Conservation (phyloP, 192 early-diverging fungal species). For the Linnemannia hyalina region DNA sequence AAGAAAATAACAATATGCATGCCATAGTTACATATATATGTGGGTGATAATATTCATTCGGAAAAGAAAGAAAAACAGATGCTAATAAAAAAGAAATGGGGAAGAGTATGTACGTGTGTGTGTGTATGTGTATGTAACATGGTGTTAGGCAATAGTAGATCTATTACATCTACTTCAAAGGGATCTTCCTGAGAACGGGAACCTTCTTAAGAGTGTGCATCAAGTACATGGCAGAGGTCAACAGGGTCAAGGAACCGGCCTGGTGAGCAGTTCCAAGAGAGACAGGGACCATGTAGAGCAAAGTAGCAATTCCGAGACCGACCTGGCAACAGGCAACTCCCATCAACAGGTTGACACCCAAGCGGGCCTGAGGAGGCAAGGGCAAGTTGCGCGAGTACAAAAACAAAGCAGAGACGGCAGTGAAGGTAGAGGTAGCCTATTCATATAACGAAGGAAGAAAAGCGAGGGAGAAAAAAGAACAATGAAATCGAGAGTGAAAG, state of each 20-base stretch:
- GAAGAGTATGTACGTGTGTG: not conserved
- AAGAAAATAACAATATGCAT: not conserved
- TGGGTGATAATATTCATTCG: not conserved
- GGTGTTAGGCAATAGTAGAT: not conserved
- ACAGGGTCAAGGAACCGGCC: conserved; percentile 88
- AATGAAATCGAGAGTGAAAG: not conserved
- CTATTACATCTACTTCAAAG: conserved; percentile 15
- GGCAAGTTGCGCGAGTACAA: conserved; percentile 77
- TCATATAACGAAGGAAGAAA: not conserved
- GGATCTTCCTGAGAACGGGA: conserved; percentile 57
- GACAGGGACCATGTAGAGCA: conserved; percentile 95
- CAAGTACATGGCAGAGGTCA: conserved; percentile 85
- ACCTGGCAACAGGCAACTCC: conserved; percentile 83
- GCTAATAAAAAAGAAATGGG: not conserved
- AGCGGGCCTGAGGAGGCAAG: conserved; percentile 75
- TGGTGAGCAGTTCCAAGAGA: conserved; percentile 95
- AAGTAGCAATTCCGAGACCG: conserved; percentile 90
- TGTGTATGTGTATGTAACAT: not conserved
- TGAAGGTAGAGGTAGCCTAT: conserved; percentile 86
- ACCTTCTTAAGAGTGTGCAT: conserved; percentile 76
- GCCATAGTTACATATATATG: not conserved
- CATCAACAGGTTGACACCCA: conserved; percentile 83
- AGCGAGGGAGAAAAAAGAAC: not conserved
- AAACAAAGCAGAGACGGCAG: conserved; percentile 81
- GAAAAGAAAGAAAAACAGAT: not conserved